Evolutionary conservation across 2,329 filamentous ascomycete genomes (phyloP).

Genomic region (Cytospora piceicola): DNA sequence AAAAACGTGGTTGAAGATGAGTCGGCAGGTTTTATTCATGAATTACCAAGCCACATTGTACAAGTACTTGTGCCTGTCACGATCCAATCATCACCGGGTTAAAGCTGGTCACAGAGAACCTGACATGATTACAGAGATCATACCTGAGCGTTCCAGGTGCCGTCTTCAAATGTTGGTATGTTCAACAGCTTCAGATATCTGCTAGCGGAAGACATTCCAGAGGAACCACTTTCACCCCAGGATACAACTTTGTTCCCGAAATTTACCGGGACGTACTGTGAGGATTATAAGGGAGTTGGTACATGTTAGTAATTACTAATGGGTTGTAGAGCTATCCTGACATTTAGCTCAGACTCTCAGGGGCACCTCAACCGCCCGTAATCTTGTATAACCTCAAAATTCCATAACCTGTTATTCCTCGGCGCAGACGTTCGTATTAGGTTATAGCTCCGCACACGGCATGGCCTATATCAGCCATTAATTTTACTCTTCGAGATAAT

Average conservation of each 20-base stretch:
- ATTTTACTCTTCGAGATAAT: neutral
- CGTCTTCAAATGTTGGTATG: neutral
- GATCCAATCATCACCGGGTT: neutral
- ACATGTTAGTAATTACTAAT: neutral
- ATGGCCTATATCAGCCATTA: neutral
- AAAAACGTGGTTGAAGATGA: slow-evolving; percentile 3
- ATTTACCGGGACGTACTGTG: neutral
- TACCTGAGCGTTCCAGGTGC: neutral
- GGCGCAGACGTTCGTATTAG: neutral
- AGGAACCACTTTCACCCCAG: too few species aligned
- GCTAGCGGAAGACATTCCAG: neutral
- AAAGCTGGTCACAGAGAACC: neutral
- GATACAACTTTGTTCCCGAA: neutral
- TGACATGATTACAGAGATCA: neutral
- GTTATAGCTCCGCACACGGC: neutral
- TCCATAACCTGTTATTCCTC: neutral
- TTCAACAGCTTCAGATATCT: too few species aligned
- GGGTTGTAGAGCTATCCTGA: neutral
- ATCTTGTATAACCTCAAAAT: neutral
- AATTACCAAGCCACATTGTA: slow-evolving; percentile 1
- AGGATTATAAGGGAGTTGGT: neutral
- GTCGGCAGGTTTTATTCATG: neutral
- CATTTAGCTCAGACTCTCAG: neutral
- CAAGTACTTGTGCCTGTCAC: neutral
- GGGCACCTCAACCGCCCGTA: neutral